Evolutionary conservation across 305 asterid species (phyloP).

Genomic region (Solanum chacoense): DNA sequence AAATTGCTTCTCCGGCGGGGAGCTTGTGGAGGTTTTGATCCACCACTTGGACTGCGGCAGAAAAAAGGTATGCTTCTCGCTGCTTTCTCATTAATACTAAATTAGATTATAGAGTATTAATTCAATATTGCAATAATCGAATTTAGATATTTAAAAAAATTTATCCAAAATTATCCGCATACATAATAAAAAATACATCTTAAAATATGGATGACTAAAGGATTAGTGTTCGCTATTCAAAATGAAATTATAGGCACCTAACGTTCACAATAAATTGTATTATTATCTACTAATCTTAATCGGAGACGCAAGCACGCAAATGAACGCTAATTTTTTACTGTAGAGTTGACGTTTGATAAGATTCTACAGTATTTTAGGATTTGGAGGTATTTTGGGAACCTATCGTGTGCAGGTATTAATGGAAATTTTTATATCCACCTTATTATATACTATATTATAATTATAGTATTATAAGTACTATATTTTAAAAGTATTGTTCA

Average conservation of each 20-base stretch:
- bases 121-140: neutral
- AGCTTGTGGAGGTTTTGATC: constrained; percentile 69
- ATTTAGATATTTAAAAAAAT: neutral
- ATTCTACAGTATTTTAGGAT: neutral
- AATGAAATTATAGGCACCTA: neutral
- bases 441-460: neutral
- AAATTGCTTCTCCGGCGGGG: constrained; percentile 77
- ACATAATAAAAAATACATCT: too few relatives aligned
- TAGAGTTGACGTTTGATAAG: neutral
- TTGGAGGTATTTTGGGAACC: neutral
- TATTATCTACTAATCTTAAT: neutral
- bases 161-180: neutral
- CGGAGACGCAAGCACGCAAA: neutral
- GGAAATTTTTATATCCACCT: neutral
- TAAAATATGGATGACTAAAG: too few relatives aligned
- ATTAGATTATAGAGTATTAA: neutral
- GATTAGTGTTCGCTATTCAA: too few relatives aligned
- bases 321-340: neutral
- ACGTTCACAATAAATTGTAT: neutral
- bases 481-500: neutral
- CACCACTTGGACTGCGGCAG: constrained; percentile 72
- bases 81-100: neutral
- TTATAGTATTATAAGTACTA: neutral
- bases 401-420: neutral
- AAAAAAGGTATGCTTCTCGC: constrained; percentile 34